Evolutionary conservation across 2,329 filamentous ascomycete species (phyloP), one percentile per base, ranked within the genome.

Genomic region (Aureobasidium sp.): DNA sequence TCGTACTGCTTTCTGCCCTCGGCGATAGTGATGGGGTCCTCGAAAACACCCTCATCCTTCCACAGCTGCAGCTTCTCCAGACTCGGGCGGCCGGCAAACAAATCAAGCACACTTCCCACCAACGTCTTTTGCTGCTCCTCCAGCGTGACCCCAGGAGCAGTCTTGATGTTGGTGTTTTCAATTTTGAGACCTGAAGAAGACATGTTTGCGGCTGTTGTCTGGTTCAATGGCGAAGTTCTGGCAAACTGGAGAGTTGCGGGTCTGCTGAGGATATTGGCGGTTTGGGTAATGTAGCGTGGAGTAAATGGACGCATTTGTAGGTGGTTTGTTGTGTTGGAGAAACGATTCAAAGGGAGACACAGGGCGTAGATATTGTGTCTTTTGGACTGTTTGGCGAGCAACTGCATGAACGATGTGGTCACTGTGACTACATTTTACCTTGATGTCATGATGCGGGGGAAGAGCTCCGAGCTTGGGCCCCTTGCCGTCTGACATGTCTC

Each of bases 11-110:
- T 77, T 61, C 81, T 79, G 9, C 85, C 84, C 25, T 74, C 69
- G 1, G 85, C 82, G 39, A 82, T 77, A 45, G 84, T 84, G 49
- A 87, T 73, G 5, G 82, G 82, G 68, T 87, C 84, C 34, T 78
- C 71, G 70, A 87, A 87, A 0, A 76, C 78, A 8, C 78, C 84
- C 41, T 82, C 77, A 63, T 82, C 82, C 53, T 76, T 76, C 85
- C 84, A 87, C 27, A 87, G 77, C 15, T 77, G 73, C 49, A 87
- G 78, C 69, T 87, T 85, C 44, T 78, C 77, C 2, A 85, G 77
- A 1, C 82, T 82, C 0, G 84, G 83, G 20, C 80, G 77, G 49
- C 84, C 84, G 37, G 82, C 81, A 69, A 87, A 87, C 52, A 87
- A 79, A 68, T 87, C 84, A 27, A 87, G 77, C 15, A 87, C 77